Evolutionary conservation across 2,329 filamentous ascomycete genomes (phyloP).

Genomic region (Leptographium galeiforme): DNA sequence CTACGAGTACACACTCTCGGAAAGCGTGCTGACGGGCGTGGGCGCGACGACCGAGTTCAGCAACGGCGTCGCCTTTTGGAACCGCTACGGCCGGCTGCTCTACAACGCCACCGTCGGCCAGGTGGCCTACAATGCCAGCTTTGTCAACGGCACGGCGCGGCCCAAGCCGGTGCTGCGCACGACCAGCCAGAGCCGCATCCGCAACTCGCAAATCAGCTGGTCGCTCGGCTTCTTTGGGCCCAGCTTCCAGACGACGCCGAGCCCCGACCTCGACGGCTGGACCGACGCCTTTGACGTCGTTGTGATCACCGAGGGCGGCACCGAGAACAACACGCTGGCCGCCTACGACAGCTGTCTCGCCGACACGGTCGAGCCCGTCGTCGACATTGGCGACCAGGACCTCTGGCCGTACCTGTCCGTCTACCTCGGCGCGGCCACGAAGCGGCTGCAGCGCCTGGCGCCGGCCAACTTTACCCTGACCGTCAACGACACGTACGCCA

Average conservation of each 20-base stretch:
- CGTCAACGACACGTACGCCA: slow-evolving; percentile 34
- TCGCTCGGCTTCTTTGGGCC: slow-evolving; percentile 38
- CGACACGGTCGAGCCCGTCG: slow-evolving; percentile 19
- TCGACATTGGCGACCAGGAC: slow-evolving; percentile 25
- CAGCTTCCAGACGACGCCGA: slow-evolving; percentile 23
- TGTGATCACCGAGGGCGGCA: slow-evolving; percentile 34
- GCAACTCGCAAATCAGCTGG: slow-evolving; percentile 40
- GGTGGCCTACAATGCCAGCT: slow-evolving; percentile 31
- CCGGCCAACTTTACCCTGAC: slow-evolving; percentile 34
- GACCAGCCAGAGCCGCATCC: slow-evolving; percentile 38
- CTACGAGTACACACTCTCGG: slow-evolving; percentile 32
- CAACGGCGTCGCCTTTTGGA: slow-evolving; percentile 38
- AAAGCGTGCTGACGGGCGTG: slow-evolving; percentile 30
- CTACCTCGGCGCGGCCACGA: slow-evolving; percentile 30
- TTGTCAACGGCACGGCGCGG: slow-evolving; percentile 29
- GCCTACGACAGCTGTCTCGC: slow-evolving; percentile 35
- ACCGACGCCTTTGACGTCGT: slow-evolving; percentile 31
- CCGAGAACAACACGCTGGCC: slow-evolving; percentile 38
- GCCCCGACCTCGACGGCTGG: slow-evolving; percentile 24
- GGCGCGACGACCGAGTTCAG: slow-evolving; percentile 36
- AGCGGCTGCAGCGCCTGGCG: slow-evolving; percentile 30
- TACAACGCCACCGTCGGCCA: slow-evolving; percentile 35
- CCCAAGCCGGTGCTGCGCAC: slow-evolving; percentile 38
- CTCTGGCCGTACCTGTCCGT: slow-evolving; percentile 28
- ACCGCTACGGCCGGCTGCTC: slow-evolving; percentile 37